A percentile compares a stretch with the other conserved stretches of the same genome.
Evolutionary conservation across 441 rosid genomes (phyloP).

Genomic region (Codiaeum variegatum): DNA sequence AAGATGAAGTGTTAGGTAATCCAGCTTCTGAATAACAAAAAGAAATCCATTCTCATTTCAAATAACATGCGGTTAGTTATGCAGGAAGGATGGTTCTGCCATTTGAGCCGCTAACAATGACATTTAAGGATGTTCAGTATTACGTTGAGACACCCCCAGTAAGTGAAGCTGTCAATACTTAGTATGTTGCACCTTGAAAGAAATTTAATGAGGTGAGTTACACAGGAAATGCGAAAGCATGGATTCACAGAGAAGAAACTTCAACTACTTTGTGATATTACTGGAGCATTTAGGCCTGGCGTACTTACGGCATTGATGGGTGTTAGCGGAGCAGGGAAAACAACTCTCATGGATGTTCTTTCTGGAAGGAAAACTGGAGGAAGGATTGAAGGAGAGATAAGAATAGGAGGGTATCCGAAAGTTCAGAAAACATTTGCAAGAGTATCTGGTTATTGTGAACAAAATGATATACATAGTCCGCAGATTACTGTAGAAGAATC

Average conservation of each 20-base stretch:
- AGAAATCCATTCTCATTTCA: not conserved
- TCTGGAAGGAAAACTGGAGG: conserved; percentile 67
- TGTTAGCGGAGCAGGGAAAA: conserved; percentile 75
- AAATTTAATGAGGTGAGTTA: no score
- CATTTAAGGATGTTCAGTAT: conserved; percentile 60
- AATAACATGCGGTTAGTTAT: not conserved
- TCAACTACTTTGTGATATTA: conserved; percentile 49
- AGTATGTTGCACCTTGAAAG: no score
- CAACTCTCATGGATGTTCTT: conserved; percentile 71
- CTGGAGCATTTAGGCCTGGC: conserved; percentile 61
- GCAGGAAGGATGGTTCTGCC: conserved; percentile 58
- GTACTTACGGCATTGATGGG: conserved; percentile 69
- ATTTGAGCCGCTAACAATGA: conserved; percentile 52
- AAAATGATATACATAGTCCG: conserved; percentile 59
- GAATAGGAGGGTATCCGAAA: conserved; percentile 54
- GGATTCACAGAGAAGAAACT: conserved; percentile 39
- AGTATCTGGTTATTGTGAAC: conserved; percentile 68
- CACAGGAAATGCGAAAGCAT: conserved; percentile 45
- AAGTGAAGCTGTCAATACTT: no score
- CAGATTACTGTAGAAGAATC: conserved; percentile 63
- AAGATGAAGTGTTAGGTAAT: not conserved
- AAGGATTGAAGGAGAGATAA: conserved; percentile 52
- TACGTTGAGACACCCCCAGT: conserved; percentile 45
- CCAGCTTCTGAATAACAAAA: no score
- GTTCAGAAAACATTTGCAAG: conserved; percentile 55